Conservation (phyloP, 257 asterid genomes). For the Solanum bulbocastanum region DNA sequence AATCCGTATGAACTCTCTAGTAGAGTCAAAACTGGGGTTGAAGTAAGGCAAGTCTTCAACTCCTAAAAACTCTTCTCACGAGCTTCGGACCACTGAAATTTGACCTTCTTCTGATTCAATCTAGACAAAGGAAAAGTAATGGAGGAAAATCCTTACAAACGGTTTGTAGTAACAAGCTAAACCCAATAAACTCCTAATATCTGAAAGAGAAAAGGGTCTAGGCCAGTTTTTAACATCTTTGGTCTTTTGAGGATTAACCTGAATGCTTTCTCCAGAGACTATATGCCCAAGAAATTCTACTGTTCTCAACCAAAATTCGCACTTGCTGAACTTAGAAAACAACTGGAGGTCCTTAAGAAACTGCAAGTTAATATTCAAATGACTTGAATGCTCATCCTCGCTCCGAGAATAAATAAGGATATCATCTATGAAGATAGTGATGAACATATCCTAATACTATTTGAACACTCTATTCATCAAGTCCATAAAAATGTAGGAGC, state of each 20-base stretch:
- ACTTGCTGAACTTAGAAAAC: neutral
- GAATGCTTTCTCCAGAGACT: neutral
- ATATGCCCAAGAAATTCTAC: no score
- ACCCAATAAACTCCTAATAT: neutral
- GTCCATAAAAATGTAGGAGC: no score
- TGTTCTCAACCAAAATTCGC: neutral
- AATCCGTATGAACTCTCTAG: rapidly evolving
- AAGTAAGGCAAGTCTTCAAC: no score
- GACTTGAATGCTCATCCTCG: neutral
- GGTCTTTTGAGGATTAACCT: neutral
- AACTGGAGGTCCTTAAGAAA: neutral
- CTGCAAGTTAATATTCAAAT: neutral
- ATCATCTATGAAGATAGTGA: neutral
- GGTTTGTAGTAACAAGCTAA: neutral
- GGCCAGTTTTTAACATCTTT: neutral
- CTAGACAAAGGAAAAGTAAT: neutral
- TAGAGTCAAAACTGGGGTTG: no score
- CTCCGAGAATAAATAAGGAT: no score
- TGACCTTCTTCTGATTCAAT: neutral
- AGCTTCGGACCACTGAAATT: no score
- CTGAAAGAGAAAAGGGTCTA: no score
- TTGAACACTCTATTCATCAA: no score
- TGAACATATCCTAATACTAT: no score
- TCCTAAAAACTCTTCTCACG: no score
- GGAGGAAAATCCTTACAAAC: no score